These are phyloP conservation scores for Linum lewisii DNA, from an alignment of 345 rosid genomes.

Conservation along the genomic window DNA sequence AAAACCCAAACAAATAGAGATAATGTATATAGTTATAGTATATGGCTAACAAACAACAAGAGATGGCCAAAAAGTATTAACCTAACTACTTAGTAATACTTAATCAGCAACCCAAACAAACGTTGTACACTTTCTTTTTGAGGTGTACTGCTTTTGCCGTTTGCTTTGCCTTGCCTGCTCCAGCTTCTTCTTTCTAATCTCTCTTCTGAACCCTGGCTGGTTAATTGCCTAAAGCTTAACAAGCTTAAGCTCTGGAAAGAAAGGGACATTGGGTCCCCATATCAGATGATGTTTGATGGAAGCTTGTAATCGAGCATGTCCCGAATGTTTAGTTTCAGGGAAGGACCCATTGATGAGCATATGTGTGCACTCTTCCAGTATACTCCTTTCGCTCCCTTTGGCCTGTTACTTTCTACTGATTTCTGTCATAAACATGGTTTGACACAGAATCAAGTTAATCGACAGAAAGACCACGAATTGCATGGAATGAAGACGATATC, in stretches of 20 bases:
- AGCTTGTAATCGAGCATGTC: slow-evolving; percentile 86
- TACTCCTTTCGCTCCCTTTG: slow-evolving; percentile 93
- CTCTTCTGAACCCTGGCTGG: slow-evolving; percentile 1
- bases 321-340: slow-evolving; percentile 66
- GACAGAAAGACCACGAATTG: too few relatives aligned
- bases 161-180: background rate
- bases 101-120: too few relatives aligned
- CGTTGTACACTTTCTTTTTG: too few relatives aligned
- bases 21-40: too few relatives aligned
- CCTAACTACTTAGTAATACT: too few relatives aligned
- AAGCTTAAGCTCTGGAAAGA: slow-evolving; percentile 5
- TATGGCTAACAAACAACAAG: too few relatives aligned
- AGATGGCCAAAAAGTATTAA: too few relatives aligned
- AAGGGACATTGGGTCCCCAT: slow-evolving; percentile 12
- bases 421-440: slow-evolving; percentile 33
- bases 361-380: slow-evolving; percentile 89
- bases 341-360: slow-evolving; percentile 98
- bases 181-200: background rate
- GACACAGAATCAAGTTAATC: background rate
- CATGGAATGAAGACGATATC: background rate
- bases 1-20: too few relatives aligned
- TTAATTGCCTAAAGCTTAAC: too few relatives aligned
- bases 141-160: too few relatives aligned
- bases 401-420: slow-evolving; percentile 92
- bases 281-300: slow-evolving; percentile 26